phyloP scores from a whole-genome alignment of 768 basidiomycete genomes.

The Leccinum rimulosum region DNA sequence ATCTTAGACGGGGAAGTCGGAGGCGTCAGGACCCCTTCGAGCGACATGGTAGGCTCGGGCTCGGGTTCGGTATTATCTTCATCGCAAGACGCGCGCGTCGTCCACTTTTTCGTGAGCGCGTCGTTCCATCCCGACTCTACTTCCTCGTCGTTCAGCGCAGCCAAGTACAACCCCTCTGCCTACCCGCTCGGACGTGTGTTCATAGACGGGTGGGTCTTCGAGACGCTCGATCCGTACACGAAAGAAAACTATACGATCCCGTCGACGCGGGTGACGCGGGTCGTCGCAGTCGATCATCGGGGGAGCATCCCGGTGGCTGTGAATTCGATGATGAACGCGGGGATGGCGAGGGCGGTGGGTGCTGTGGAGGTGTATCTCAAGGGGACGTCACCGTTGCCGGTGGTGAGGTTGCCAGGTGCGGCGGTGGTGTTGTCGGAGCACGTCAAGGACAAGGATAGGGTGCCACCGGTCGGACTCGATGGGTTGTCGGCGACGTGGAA shows the following conservation, averaged over 20 bases:
- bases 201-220: constrained; percentile 93
- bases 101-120: constrained; percentile 79
- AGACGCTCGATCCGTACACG: constrained; percentile 95
- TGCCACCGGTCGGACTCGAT: constrained; percentile 23
- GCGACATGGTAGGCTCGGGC: constrained; percentile 23
- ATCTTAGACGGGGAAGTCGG: constrained; percentile 42
- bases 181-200: constrained; percentile 80
- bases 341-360: constrained; percentile 68
- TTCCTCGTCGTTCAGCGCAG: constrained; percentile 45
- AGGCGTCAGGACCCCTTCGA: constrained; percentile 7
- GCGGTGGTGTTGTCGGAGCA: constrained; percentile 58
- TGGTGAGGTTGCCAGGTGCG: constrained; percentile 64
- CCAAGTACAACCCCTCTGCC: constrained; percentile 72
- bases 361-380: constrained; percentile 75
- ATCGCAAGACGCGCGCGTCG: constrained; percentile 47
- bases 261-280: constrained; percentile 81
- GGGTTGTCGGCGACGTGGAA: constrained; percentile 49
- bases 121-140: constrained; percentile 73
- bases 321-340: constrained; percentile 81
- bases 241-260: constrained; percentile 93
- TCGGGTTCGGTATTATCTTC: constrained; percentile 4
- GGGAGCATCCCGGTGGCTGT: constrained; percentile 83
- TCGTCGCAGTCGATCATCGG: constrained; percentile 83
- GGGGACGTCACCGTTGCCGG: constrained; percentile 59
- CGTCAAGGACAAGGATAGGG: constrained; percentile 22